Evolutionary conservation across 768 basidiomycete genomes (phyloP).

Genomic region (Suillus subaureus): DNA sequence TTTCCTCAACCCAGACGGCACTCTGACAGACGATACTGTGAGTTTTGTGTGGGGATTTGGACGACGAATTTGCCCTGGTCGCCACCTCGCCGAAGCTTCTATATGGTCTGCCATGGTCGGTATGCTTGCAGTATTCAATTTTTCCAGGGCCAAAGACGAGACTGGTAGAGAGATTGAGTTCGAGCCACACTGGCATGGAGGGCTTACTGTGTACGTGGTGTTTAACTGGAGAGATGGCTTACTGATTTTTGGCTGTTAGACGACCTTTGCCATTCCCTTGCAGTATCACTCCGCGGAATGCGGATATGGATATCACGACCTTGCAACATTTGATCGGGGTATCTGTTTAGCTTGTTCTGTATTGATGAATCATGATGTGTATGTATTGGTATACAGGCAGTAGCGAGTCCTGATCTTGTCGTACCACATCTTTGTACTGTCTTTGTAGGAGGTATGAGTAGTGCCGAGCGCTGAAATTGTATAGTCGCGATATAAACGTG

Average conservation of each 20-base stretch:
- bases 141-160: conserved; percentile 13
- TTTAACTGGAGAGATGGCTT: background rate
- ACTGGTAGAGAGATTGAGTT: conserved; percentile 12
- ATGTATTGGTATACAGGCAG: background rate
- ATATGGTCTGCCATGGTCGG: conserved; percentile 10
- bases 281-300: conserved; percentile 7
- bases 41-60: conserved; percentile 10
- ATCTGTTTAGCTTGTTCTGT: background rate
- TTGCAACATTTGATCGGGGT: background rate
- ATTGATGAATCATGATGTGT: background rate
- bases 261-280: conserved; percentile 8
- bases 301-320: conserved; percentile 9
- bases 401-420: background rate
- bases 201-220: background rate
- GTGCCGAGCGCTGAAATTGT: no score
- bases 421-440: background rate
- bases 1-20: conserved; percentile 36
- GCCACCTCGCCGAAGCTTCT: conserved; percentile 7
- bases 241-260: background rate
- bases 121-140: conserved; percentile 6
- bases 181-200: conserved; percentile 4
- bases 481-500: background rate
- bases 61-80: conserved; percentile 10
- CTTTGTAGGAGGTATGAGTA: background rate
- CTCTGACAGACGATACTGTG: conserved; percentile 9